Percentiles rank a stretch among this genome's conserved stretches.
Conservation (phyloP, 2,329 filamentous ascomycete species). For the Nemania sp. region DNA sequence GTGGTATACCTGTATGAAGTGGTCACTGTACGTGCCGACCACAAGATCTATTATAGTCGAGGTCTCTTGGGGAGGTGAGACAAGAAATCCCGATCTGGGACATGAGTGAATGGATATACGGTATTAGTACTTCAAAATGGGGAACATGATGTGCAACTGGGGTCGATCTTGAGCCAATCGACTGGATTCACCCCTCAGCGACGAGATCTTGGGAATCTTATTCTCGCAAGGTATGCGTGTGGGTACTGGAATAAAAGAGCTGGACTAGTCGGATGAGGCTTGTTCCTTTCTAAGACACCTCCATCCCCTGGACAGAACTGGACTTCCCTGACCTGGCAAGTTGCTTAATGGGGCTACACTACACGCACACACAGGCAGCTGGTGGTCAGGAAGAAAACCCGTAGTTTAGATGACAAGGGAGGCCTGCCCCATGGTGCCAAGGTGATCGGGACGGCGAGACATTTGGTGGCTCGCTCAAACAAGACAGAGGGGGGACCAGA, state of each 20-base stretch:
- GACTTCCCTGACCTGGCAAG: conserved; percentile 12
- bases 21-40: conserved; percentile 15
- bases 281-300: conserved; percentile 25
- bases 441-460: conserved; percentile 27
- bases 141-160: conserved; percentile 31
- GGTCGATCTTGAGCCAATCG: conserved; percentile 39
- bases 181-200: conserved; percentile 34
- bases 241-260: conserved; percentile 31
- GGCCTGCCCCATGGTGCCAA: conserved; percentile 19
- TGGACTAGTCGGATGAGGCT: conserved; percentile 30
- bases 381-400: conserved; percentile 16
- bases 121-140: conserved; percentile 22
- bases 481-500: conserved; percentile 22
- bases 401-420: conserved; percentile 14
- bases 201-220: conserved; percentile 34
- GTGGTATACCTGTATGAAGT: neutral
- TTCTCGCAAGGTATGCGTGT: conserved; percentile 31
- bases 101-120: conserved; percentile 30
- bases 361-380: conserved; percentile 6
- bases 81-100: conserved; percentile 26
- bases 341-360: conserved; percentile 26
- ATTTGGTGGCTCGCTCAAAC: conserved; percentile 24
- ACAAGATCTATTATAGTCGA: conserved; percentile 27
- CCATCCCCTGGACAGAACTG: conserved; percentile 1
- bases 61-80: conserved; percentile 23